phyloP scores from a whole-genome alignment of 2,329 filamentous ascomycete genomes.

The Bipolaris sorokiniana region DNA sequence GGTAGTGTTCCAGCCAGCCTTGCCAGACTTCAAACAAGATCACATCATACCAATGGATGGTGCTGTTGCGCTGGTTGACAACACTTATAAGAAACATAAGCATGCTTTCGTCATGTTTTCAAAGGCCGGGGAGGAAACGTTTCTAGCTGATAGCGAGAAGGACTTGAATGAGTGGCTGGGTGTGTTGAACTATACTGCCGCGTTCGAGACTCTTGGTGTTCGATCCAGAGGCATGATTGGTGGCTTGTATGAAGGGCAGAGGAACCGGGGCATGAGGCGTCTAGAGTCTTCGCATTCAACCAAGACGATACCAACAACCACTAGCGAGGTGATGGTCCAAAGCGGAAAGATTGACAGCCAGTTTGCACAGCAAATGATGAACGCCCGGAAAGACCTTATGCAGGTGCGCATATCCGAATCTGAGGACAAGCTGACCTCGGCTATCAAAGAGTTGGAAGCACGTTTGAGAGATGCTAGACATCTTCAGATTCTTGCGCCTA shows the following conservation, averaged over 20 bases:
- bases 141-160: constrained; percentile 85
- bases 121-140: constrained; percentile 81
- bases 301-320: constrained; percentile 71
- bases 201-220: constrained; percentile 89
- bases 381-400: constrained; percentile 82
- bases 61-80: constrained; percentile 85
- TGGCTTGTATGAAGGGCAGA: constrained; percentile 83
- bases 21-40: constrained; percentile 93
- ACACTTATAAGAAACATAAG: constrained; percentile 92
- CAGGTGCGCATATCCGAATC: constrained; percentile 81
- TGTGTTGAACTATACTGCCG: constrained; percentile 94
- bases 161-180: constrained; percentile 98
- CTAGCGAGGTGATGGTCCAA: constrained; percentile 74
- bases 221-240: constrained; percentile 87
- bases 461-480: constrained; percentile 90
- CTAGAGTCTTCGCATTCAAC: constrained; percentile 64
- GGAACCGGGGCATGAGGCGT: constrained; percentile 72
- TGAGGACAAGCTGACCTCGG: constrained; percentile 74
- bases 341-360: constrained; percentile 78
- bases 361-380: constrained; percentile 84
- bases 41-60: constrained; percentile 91
- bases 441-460: constrained; percentile 79
- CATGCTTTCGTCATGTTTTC: constrained; percentile 91
- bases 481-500: constrained; percentile 84
- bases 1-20: constrained; percentile 86